Conservation (phyloP, 495 filamentous ascomycete genomes). For the Penicillium longicatenatum region DNA sequence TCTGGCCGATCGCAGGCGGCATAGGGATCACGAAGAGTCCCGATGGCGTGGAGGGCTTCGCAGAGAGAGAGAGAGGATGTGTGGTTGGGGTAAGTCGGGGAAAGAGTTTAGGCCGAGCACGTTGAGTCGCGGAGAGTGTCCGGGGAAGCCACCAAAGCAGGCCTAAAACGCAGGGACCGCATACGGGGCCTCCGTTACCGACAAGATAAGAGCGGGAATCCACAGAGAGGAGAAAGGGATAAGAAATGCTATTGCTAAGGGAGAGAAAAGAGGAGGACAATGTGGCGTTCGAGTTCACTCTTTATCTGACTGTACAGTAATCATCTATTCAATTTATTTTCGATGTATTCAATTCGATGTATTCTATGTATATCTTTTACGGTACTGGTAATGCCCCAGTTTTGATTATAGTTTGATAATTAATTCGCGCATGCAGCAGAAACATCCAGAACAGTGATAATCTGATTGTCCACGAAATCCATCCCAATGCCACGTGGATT, state of each 20-base stretch:
- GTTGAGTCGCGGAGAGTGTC: constrained; percentile 25
- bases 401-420: background rate
- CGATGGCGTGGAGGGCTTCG: constrained; percentile 13
- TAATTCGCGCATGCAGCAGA: constrained; percentile 17
- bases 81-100: constrained; percentile 18
- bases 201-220: constrained; percentile 7
- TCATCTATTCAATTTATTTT: background rate
- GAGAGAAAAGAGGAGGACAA: background rate
- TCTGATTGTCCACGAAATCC: constrained; percentile 5
- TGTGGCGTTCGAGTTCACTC: background rate
- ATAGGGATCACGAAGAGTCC: constrained; percentile 26
- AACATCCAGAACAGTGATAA: constrained; percentile 25
- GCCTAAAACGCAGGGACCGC: constrained; percentile 14
- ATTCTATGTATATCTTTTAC: background rate
- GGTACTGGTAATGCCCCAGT: too few relatives aligned
- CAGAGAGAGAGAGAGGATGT: constrained; percentile 7
- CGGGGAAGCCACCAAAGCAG: constrained; percentile 21
- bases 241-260: background rate
- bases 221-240: background rate
- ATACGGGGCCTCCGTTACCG: constrained; percentile 6
- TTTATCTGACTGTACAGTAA: constrained; percentile 7
- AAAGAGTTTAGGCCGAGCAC: constrained; percentile 17
- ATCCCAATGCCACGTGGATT: constrained; percentile 28
- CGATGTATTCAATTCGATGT: background rate
- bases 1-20: constrained; percentile 30